Base-by-base conservation (phyloP, 164 flowering plant species). In the Aristolochia fimbriata region DNA sequence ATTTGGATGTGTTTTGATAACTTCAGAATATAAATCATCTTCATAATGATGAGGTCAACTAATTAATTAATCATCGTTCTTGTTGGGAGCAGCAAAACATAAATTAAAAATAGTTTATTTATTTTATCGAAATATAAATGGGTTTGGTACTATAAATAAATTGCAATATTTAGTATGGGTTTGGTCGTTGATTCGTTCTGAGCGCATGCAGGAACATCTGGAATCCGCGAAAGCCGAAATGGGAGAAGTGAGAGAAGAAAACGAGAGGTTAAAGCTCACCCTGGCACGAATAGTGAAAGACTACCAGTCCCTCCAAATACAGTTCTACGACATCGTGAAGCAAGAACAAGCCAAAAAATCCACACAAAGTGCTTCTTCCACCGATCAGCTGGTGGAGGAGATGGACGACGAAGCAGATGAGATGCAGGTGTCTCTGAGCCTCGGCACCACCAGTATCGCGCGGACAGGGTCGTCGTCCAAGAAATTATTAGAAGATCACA, bases 211-310 rank as follows among this genome's bases (percentile, higher is more conserved):
- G 84, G 78, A 73, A 56, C 71, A 66, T 43, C 74, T 86, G 12
- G 77, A 79, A 73, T 68, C 82, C 0, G 80, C 91, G 0, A 84
- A 78, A 76, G 81, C 82, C 0, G 80, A 87, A 65, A 84, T 90
- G 85, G 78, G 80, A 0, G 77, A 81, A 58, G 86, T 85, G 41
- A 80, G 71, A 62, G 81, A 84, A 77, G 97, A 90, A 65, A 90
- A 90, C 41, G 81, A 76, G 59, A 81, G 84, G 56, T 47, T 90
- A 16, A 87, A 85, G 71, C 63, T 53, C 67, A 63, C 70, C 37
- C 57, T 87, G 45, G 63, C 82, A 20, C 64, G 68, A 51, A 73
- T 87, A 14, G 75, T 70, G 69, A 78, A 79, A 53, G 88, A 90
- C 37, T 85, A 82, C 68, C 70, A 77, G 48, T 73, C 82, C 31